These are phyloP conservation scores for Termitomyces sp. DNA, from an alignment of 1,284 basidiomycete species.

Conservation along the genomic window DNA sequence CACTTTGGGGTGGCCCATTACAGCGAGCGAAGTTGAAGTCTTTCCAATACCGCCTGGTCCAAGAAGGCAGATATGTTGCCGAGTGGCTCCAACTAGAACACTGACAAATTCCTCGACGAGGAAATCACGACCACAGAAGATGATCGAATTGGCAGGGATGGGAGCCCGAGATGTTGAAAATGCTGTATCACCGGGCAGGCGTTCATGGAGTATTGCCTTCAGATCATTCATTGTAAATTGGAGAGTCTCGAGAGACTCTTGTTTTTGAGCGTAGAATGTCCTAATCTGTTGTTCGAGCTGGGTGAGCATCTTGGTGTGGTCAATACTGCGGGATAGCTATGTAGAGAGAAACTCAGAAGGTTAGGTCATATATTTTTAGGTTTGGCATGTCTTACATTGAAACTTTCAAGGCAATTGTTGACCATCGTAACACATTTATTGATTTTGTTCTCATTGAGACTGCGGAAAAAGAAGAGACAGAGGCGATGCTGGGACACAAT, in stretches of 20 bases:
- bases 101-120: background rate
- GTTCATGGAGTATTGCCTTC: background rate
- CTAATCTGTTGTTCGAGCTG: conserved; percentile 5
- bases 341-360: background rate
- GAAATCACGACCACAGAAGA: conserved; percentile 19
- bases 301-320: background rate
- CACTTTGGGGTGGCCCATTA: conserved; percentile 19
- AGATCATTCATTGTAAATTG: background rate
- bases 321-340: conserved; percentile 2
- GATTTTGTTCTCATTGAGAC: conserved; percentile 5
- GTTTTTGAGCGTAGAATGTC: background rate
- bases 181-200: too few relatives aligned
- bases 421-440: conserved; percentile 1
- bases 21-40: conserved; percentile 27
- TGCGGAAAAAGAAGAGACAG: background rate
- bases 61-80: conserved; percentile 23
- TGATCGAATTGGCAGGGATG: conserved; percentile 15
- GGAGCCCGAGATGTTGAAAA: background rate
- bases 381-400: background rate
- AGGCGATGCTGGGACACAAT: background rate
- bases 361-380: too few relatives aligned
- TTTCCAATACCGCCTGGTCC: conserved; percentile 35
- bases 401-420: background rate
- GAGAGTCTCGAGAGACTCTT: background rate
- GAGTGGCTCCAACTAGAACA: background rate